Evolutionary conservation across 2,329 filamentous ascomycete species (phyloP).

Genomic region (Pyrenochaeta sp.): DNA sequence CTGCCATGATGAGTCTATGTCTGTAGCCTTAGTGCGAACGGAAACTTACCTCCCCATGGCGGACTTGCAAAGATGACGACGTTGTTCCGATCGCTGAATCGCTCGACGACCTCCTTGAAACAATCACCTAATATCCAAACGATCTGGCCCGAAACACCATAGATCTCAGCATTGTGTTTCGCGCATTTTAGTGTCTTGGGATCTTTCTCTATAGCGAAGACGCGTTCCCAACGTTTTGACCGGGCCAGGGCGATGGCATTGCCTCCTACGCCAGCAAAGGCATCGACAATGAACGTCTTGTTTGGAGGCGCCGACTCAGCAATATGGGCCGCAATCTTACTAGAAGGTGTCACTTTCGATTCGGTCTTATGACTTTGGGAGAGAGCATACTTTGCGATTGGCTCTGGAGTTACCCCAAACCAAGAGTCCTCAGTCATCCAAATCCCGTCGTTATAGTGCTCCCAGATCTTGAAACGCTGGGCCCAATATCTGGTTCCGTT

Average conservation of each 20-base stretch:
- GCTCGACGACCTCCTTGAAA: slow-evolving; percentile 73
- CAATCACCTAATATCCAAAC: slow-evolving; percentile 89
- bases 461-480: slow-evolving; percentile 87
- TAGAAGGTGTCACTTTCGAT: slow-evolving; percentile 21
- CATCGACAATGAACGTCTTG: slow-evolving; percentile 78
- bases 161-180: slow-evolving; percentile 87
- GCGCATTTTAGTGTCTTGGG: slow-evolving; percentile 82
- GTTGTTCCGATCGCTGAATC: slow-evolving; percentile 59
- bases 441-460: slow-evolving; percentile 84
- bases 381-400: slow-evolving; percentile 74
- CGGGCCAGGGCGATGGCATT: slow-evolving; percentile 95
- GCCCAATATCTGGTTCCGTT: slow-evolving; percentile 76
- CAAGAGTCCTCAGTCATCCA: slow-evolving; percentile 92
- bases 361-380: slow-evolving; percentile 22
- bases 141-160: slow-evolving; percentile 79
- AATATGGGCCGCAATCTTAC: slow-evolving; percentile 79
- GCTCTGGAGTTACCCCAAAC: slow-evolving; percentile 96
- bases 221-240: slow-evolving; percentile 77
- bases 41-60: slow-evolving; percentile 73
- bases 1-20: slow-evolving; percentile 45
- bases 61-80: slow-evolving; percentile 74
- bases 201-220: slow-evolving; percentile 91
- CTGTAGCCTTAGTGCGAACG: background rate
- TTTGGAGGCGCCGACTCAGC: slow-evolving; percentile 59
- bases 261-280: slow-evolving; percentile 90